Base-by-base conservation (phyloP, 2,329 filamentous ascomycete genomes). In the Amauroascus niger region DNA sequence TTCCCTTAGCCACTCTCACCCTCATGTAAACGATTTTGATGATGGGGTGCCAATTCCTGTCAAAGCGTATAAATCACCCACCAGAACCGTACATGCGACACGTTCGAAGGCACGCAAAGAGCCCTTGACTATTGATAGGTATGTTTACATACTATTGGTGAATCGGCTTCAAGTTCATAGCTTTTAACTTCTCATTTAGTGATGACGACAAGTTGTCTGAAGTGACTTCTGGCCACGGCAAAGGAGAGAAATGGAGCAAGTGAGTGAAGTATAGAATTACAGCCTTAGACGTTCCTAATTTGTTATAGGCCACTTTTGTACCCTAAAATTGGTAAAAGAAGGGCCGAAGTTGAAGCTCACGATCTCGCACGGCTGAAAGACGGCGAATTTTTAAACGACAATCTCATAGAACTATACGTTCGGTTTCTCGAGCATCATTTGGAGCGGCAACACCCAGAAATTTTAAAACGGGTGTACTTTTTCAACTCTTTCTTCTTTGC, bases 401-500 rank as follows among this genome's bases (percentile, higher is more conserved):
- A 88, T 63, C 73, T 98, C 26, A 86, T 98, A 60, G 83, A 81
- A 49, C 96, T 96, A 65, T 95, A 94, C 64, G 75, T 95, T 53
- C 82, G 85, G 28, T 87, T 83, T 60, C 72, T 91, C 5, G 82
- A 90, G 63, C 72, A 78, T 54, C 70, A 78, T 40, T 67, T 86
- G 33, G 77, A 81, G 58, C 68, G 73, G 37, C 72, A 76, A 9
- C 74, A 76, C 1, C 76, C 80, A 0, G 73, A 80, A 44, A 61
- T 83, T 3, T 72, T 82, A 0, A 74, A 80, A 55, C 81, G 82
- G 49, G 81, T 95, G 2, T 88, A 94, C 66, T 86, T 95, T 61
- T 91, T 95, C 74, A 97, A 90, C 66, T 93, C 88, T 0, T 95
- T 88, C 69, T 96, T 97, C 69, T 97, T 87, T 64, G 81, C 84